Evolutionary conservation across 225 moss, liverwort and hornwort genomes (phyloP), one percentile per base, ranked within the genome.

Genomic region (Ulota crispa): DNA sequence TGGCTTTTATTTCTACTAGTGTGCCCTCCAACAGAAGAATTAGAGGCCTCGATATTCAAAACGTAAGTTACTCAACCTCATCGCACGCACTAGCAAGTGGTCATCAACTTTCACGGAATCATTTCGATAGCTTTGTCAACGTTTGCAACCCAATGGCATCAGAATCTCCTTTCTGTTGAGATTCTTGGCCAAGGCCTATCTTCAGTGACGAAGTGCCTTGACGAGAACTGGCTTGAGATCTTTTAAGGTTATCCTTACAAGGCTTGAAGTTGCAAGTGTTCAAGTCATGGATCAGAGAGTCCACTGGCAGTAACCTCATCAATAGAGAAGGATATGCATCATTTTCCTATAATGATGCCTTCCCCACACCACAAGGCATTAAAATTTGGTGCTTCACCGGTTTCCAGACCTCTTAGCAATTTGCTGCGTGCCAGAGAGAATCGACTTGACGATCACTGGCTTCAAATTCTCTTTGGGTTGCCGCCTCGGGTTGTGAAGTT

Each of bases 351-450:
- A 13, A 3, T 43, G 13, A 43, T 42, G 42, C 42, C 42, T 0
- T 3, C 43, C 13, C 43, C 43, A 43, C 43, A 3, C 13, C 13
- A 3, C 12, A 43, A 43, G 43, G 43, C 43, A 5, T 4, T 59
- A 6, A 56, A 69, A 62, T 37, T 45, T 1, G 45, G 55, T 68
- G 62, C 64, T 9, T 63, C 26, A 56, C 63, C 10, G 43, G 62
- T 81, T 60, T 80, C 54, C 15, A 28, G 26, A 60, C 16, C 55
- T 23, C 77, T 84, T 4, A 78, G 84, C 83, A 54, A 57, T 31
- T 64, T 63, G 28, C 55, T 70, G 61, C 78, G 64, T 8, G 30
- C 47, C 1, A 41, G 27, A 70, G 70, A 76, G 16, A 59, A 31
- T 0, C 76, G 64, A 75, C 75, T 70, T 1, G 50, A 83, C 3